Evolutionary conservation across 73 alveolate genomes (phyloP).

Genomic region (Paramecium octaurelia): DNA sequence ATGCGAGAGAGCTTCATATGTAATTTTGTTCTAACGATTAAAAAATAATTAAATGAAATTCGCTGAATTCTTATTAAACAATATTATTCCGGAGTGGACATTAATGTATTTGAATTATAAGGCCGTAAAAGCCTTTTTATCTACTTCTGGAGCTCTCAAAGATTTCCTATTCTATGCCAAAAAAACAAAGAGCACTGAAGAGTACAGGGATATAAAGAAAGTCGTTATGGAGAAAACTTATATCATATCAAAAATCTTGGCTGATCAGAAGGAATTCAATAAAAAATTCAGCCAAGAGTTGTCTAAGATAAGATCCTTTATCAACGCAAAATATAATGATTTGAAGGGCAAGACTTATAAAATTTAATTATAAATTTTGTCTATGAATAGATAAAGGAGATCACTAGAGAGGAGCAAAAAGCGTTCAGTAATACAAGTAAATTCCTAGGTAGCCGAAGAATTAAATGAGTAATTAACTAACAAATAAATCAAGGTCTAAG

Average conservation of each 20-base stretch:
- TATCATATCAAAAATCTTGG: background rate
- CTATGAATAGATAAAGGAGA: background rate
- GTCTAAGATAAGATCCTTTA: background rate
- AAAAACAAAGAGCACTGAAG: background rate
- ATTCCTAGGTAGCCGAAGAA: background rate
- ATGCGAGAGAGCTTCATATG: conserved; percentile 1
- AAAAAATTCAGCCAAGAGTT: background rate
- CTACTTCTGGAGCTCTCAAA: background rate
- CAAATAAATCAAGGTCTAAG: background rate
- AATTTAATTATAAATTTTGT: background rate
- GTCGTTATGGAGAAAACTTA: background rate
- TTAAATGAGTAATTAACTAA: background rate
- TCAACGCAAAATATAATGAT: background rate
- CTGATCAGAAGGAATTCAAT: background rate
- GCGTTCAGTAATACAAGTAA: background rate
- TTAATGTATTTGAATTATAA: conserved; percentile 14
- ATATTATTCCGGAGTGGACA: conserved; percentile 37
- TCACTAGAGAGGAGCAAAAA: background rate
- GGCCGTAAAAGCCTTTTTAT: background rate
- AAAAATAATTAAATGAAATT: background rate
- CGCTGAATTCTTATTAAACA: background rate
- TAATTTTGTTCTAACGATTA: conserved; percentile 37
- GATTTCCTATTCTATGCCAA: conserved; percentile 15
- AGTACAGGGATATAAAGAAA: background rate
- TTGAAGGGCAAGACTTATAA: conserved; percentile 12